These are phyloP conservation scores for Pyrenula massariospora DNA, from an alignment of 495 filamentous ascomycete genomes.

Conservation along the genomic window DNA sequence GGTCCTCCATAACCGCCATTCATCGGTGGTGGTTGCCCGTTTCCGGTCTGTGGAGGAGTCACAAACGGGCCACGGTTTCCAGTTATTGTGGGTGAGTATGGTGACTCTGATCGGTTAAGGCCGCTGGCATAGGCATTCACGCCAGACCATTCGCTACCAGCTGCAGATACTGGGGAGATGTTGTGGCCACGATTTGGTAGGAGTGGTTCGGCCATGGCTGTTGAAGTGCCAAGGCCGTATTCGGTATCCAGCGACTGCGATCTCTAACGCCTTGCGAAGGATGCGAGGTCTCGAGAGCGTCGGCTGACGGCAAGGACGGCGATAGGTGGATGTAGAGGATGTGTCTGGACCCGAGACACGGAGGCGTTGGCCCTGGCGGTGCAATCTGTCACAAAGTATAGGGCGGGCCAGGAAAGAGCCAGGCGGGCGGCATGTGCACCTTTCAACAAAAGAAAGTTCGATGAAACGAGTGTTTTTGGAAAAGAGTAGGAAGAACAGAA, in stretches of 20 bases:
- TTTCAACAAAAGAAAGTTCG: background rate
- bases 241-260: background rate
- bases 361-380: background rate
- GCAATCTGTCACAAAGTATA: background rate
- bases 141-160: constrained; percentile 80
- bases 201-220: background rate
- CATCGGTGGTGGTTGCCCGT: background rate
- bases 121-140: constrained; percentile 49
- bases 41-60: constrained; percentile 58
- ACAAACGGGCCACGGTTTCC: constrained; percentile 45
- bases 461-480: background rate
- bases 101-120: constrained; percentile 35
- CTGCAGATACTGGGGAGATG: constrained; percentile 74
- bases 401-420: background rate
- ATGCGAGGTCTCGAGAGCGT: background rate
- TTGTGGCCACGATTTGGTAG: constrained; percentile 20
- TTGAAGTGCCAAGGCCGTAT: background rate
- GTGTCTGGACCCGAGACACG: background rate
- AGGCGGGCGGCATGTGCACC: background rate
- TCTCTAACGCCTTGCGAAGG: background rate
- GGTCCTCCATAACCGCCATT: background rate
- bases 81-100: constrained; percentile 39
- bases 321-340: background rate
- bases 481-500: background rate
- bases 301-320: background rate